Evolutionary conservation across 2,329 filamentous ascomycete genomes (phyloP).

Genomic region (Botrytis fabae): DNA sequence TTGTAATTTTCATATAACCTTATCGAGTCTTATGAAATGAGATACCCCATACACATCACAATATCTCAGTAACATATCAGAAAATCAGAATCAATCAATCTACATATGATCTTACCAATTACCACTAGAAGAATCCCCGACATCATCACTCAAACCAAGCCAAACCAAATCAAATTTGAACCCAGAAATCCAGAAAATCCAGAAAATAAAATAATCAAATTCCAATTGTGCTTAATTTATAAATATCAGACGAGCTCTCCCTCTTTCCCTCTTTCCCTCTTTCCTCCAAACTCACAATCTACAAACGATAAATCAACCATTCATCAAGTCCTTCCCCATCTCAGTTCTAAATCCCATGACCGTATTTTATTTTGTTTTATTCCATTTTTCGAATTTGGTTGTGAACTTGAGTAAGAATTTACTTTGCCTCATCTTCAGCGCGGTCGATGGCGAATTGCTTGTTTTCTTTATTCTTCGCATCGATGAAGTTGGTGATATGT

Average conservation of each 20-base stretch:
- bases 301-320: background rate
- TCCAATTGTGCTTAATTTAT: background rate
- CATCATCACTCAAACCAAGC: background rate
- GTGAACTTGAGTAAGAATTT: background rate
- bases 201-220: no score
- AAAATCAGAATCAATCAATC: no score
- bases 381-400: no score
- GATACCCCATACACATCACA: no score
- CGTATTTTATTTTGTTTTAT: no score
- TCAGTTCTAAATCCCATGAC: background rate
- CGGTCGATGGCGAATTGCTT: slow-evolving; percentile 44
- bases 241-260: background rate
- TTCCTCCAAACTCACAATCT: background rate
- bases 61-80: no score
- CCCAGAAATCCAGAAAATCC: no score
- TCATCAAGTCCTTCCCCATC: background rate
- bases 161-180: background rate
- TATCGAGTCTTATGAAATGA: background rate
- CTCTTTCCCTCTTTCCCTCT: fast-evolving
- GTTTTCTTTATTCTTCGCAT: slow-evolving; percentile 49
- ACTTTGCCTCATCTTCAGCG: background rate
- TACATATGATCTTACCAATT: no score
- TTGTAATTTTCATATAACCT: no score
- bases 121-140: no score
- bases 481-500: slow-evolving; percentile 55